Evolutionary conservation across 768 basidiomycete genomes (phyloP), one percentile per base, ranked within the genome.

Genomic region (Russula foetens): DNA sequence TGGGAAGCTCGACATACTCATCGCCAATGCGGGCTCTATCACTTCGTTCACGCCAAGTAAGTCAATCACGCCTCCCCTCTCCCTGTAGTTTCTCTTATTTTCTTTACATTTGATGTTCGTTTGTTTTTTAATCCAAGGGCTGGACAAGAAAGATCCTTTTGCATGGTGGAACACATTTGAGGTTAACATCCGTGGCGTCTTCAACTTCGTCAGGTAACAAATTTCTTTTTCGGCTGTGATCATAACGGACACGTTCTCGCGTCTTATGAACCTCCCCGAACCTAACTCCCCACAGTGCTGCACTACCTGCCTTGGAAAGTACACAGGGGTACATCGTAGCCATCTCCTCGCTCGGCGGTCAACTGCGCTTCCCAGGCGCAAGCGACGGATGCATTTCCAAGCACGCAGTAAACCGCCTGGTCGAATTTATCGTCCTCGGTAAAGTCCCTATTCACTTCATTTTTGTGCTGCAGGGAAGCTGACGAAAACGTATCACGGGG

Each of bases 161-260:
- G 46, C 23, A 21, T 61, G 60, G 60, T 57, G 60, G 60, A 58
- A 58, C 31, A 6, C 49, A 8, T 52, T 62, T 15, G 59, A 60
- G 19, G 59, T 56, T 39, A 60, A 49, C 41, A 4, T 56, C 31
- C 59, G 59, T 4, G 53, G 59, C 17, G 45, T 48, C 23, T 60
- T 54, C 45, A 60, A 60, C 6, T 47, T 54, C 29, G 19, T 60
- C 8, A 29, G 38, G 52, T 60, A 23, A 35, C 14, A 7, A 5
- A 6, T 2, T 11, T 2, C 4, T 6, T 11, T 11, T 35, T 35
- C 35, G 9, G 9, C 35, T 35, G 11, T 35, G 35, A 5, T 35
- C 35, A 11, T 11, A 33, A 5, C 35, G 14, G 11, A 12, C 11
- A 35, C 35, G 14, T 35, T 11, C 35, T 35, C 9, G 14, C 35